phyloP scores from a whole-genome alignment of 345 rosid species.

The Toxicodendron radicans region DNA sequence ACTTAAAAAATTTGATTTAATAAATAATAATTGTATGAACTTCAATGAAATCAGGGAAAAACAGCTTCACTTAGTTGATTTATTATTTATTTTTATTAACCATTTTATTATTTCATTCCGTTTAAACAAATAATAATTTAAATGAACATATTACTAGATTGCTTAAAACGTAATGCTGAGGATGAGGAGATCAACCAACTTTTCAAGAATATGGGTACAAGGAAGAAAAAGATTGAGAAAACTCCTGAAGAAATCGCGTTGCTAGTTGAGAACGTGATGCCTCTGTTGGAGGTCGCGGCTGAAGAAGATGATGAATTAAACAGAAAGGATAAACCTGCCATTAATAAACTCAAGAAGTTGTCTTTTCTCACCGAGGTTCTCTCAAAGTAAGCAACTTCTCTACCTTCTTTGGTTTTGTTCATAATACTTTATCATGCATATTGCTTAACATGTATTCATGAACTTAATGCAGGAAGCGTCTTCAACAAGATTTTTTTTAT shows the following conservation, averaged over 20 bases:
- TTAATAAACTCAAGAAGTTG: conserved; percentile 88
- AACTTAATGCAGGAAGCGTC: conserved; percentile 80
- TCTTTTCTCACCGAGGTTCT: conserved; percentile 90
- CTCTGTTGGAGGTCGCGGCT: conserved; percentile 90
- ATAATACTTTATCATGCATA: background rate
- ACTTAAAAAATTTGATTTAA: too few species aligned
- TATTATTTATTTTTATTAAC: too few species aligned
- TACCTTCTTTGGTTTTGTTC: background rate
- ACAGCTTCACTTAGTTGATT: too few species aligned
- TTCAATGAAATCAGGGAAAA: too few species aligned
- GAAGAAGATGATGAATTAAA: conserved; percentile 93
- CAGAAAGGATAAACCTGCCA: conserved; percentile 81
- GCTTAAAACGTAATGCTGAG: conserved; percentile 33
- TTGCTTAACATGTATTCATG: background rate
- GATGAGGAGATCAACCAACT: conserved; percentile 82
- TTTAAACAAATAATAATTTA: too few species aligned
- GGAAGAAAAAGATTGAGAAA: conserved; percentile 77
- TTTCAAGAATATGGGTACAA: conserved; percentile 77
- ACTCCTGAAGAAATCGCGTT: conserved; percentile 88
- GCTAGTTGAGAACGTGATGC: conserved; percentile 89
- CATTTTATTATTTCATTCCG: too few species aligned
- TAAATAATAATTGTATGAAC: too few species aligned
- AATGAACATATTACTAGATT: too few species aligned
- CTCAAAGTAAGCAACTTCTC: conserved; percentile 65
- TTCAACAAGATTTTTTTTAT: conserved; percentile 90